Evolutionary conservation across 2,329 filamentous ascomycete genomes (phyloP).

Genomic region (Fusarium udum): DNA sequence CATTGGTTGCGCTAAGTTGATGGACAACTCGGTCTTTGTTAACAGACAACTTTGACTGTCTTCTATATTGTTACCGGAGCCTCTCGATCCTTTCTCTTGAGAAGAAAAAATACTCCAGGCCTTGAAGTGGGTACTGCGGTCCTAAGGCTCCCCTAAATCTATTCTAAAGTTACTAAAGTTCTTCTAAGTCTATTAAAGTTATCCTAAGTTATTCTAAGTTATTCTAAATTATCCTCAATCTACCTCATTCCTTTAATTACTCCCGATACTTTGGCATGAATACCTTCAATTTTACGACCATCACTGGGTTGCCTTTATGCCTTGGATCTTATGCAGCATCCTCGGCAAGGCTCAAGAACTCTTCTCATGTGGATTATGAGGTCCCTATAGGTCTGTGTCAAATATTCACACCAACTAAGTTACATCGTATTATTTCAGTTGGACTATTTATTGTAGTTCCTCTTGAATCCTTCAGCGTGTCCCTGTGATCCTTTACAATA

Average conservation of each 20-base stretch:
- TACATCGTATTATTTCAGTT: neutral
- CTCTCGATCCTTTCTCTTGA: neutral
- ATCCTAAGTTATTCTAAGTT: no score
- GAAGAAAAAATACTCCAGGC: neutral
- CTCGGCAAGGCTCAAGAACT: neutral
- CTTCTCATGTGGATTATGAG: neutral
- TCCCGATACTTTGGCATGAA: neutral
- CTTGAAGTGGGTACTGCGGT: neutral
- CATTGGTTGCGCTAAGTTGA: neutral
- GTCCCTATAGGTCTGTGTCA: neutral
- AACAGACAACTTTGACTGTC: neutral
- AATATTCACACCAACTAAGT: neutral
- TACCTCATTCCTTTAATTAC: neutral
- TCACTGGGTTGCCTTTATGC: neutral
- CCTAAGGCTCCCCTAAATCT: neutral
- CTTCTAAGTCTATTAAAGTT: no score
- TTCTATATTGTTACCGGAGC: neutral
- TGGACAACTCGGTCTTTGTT: neutral
- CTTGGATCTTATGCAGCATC: neutral
- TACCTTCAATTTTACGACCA: neutral
- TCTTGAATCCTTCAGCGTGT: no score
- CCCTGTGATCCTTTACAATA: neutral
- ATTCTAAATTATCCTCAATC: no score
- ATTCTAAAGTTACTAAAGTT: neutral
- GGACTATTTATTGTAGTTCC: neutral